phyloP scores from a whole-genome alignment of 1,284 basidiomycete genomes.

The Cryptococcus jaspeensis region DNA sequence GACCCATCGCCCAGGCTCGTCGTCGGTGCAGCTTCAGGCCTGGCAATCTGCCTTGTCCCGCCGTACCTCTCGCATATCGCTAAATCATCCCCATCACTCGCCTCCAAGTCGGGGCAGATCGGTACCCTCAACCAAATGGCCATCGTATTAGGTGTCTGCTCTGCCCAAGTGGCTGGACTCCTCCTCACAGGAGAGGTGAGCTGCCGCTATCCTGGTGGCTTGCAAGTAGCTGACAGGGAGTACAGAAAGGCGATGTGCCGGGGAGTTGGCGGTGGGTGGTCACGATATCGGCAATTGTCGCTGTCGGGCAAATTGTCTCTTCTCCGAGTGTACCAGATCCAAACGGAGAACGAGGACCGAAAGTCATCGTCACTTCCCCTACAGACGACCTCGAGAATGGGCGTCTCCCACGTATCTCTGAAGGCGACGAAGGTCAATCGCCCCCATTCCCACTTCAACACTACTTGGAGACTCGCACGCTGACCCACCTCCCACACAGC shows the following conservation, averaged over 20 bases:
- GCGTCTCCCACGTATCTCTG: not conserved
- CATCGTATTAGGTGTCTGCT: constrained; percentile 79
- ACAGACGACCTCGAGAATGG: not conserved
- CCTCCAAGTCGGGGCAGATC: constrained; percentile 39
- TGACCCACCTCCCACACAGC: constrained; percentile 9
- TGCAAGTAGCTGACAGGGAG: not conserved
- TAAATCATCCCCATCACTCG: constrained; percentile 53
- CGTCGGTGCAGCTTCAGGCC: constrained; percentile 74
- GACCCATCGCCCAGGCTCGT: constrained; percentile 59
- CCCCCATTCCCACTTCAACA: too few species aligned
- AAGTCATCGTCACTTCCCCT: not conserved
- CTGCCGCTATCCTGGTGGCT: too few species aligned
- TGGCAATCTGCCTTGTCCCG: constrained; percentile 82
- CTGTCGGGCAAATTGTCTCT: constrained; percentile 60
- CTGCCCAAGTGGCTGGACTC: constrained; percentile 60
- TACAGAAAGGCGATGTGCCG: constrained; percentile 41
- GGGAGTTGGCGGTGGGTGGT: constrained; percentile 71
- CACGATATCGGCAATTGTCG: constrained; percentile 62
- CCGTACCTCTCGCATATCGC: constrained; percentile 81
- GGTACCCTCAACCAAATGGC: constrained; percentile 85
- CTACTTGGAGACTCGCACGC: too few species aligned
- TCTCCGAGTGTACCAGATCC: constrained; percentile 4
- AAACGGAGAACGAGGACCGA: not conserved
- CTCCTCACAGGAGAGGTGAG: constrained; percentile 43
- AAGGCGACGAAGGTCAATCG: constrained; percentile 13